Conservation (phyloP, 441 rosid genomes). For the Viola pubescens region DNA sequence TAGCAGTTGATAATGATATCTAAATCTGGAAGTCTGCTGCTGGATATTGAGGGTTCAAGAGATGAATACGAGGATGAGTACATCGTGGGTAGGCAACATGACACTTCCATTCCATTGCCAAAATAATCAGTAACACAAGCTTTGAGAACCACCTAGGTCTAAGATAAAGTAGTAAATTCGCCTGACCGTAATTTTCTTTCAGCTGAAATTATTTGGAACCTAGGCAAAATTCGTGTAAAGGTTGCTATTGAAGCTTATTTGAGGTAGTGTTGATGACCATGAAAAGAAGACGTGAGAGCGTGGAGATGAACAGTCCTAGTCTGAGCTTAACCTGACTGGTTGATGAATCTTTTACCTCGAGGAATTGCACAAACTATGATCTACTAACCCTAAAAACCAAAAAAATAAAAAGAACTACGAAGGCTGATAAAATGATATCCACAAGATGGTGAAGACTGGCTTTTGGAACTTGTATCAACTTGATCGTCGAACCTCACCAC, state of each 20-base stretch:
- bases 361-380: slow-evolving; percentile 30
- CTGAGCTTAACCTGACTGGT: slow-evolving; percentile 25
- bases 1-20: too few species aligned
- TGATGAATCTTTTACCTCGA: slow-evolving; percentile 17
- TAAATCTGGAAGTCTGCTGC: too few species aligned
- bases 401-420: slow-evolving; percentile 20
- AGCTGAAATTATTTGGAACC: slow-evolving; percentile 23
- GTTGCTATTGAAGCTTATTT: slow-evolving; percentile 28
- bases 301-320: slow-evolving; percentile 13
- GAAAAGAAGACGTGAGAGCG: slow-evolving; percentile 3
- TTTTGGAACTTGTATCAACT: slow-evolving; percentile 31
- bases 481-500: slow-evolving; percentile 58
- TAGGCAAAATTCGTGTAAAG: slow-evolving; percentile 11
- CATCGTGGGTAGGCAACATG: too few species aligned
- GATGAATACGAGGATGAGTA: too few species aligned
- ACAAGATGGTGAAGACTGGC: slow-evolving; percentile 15
- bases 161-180: not conserved
- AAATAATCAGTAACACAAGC: too few species aligned
- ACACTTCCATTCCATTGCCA: too few species aligned
- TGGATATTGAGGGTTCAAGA: too few species aligned
- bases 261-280: not conserved
- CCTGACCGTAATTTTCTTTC: not conserved
- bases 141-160: too few species aligned
- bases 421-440: slow-evolving; percentile 19
- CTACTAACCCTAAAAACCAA: slow-evolving; percentile 22